Evolutionary conservation across 306 rosid genomes (phyloP).

Genomic region (Vicia villosa): DNA sequence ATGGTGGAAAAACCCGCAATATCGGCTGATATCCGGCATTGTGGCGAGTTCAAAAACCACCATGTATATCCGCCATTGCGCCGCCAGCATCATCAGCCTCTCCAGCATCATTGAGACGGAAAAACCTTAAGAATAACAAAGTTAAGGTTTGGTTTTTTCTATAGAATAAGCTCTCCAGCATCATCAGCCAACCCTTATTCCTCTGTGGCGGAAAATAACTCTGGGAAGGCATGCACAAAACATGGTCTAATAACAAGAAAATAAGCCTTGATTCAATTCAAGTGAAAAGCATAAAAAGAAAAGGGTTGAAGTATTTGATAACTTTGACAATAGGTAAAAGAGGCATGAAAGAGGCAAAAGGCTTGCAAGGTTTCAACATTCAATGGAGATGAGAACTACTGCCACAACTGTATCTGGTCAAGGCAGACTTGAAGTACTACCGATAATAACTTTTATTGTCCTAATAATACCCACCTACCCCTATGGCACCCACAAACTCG

Average conservation of each 20-base stretch:
- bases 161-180: not conserved
- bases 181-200: not conserved
- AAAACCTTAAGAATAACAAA: not conserved
- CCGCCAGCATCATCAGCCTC: too few species aligned
- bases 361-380: constrained; percentile 26
- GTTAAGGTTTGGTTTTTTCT: constrained; percentile 6
- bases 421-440: not conserved
- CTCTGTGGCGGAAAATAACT: not conserved
- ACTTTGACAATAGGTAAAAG: constrained; percentile 15
- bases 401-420: constrained; percentile 9
- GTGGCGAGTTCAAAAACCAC: too few species aligned
- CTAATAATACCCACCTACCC: not conserved
- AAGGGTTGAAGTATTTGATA: not conserved
- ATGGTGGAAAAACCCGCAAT: too few species aligned
- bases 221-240: not conserved
- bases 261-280: constrained; percentile 14
- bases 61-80: too few species aligned
- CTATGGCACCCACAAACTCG: not conserved
- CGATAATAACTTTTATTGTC: not conserved
- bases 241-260: constrained; percentile 12
- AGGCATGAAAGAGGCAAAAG: constrained; percentile 13
- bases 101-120: too few species aligned
- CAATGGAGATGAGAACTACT: constrained; percentile 22
- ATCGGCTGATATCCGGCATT: too few species aligned
- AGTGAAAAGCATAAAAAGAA: not conserved